These are phyloP conservation scores for Daldinia decipiens DNA, from an alignment of 495 filamentous ascomycete species.

Conservation along the genomic window DNA sequence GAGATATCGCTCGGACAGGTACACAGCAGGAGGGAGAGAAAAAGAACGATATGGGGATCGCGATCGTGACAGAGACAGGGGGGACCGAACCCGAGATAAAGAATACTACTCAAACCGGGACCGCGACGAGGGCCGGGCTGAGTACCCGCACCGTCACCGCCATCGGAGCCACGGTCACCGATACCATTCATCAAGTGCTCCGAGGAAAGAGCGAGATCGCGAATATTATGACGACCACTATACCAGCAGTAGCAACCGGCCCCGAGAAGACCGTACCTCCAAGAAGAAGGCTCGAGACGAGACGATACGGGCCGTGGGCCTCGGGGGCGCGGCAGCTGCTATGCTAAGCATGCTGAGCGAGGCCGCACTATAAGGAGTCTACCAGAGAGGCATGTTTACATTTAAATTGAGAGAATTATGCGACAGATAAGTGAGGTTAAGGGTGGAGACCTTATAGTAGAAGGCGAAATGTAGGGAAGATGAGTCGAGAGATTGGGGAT, in stretches of 20 bases:
- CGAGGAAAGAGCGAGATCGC: slow-evolving; percentile 30
- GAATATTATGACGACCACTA: slow-evolving; percentile 40
- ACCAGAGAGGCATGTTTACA: not conserved
- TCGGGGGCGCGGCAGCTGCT: slow-evolving; percentile 62
- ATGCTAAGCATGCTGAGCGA: slow-evolving; percentile 63
- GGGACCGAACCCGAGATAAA: slow-evolving; percentile 29
- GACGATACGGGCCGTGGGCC: slow-evolving; percentile 57
- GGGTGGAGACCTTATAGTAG: not conserved
- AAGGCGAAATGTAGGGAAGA: not conserved
- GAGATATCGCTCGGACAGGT: slow-evolving; percentile 38
- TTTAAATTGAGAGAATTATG: not conserved
- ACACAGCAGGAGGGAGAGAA: slow-evolving; percentile 39
- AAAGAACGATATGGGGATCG: slow-evolving; percentile 36
- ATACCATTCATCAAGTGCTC: slow-evolving; percentile 31
- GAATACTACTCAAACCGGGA: slow-evolving; percentile 35
- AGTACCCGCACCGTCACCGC: slow-evolving; percentile 22
- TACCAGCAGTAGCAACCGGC: slow-evolving; percentile 9
- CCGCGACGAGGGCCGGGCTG: slow-evolving; percentile 12
- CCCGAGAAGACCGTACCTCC: slow-evolving; percentile 39
- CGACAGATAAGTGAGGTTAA: not conserved
- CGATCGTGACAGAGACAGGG: slow-evolving; percentile 30
- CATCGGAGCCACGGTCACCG: slow-evolving; percentile 35
- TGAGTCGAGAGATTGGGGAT: not conserved
- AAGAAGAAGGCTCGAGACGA: slow-evolving; percentile 54
- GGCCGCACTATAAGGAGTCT: slow-evolving; percentile 50